Evolutionary conservation across 176 grass and related monocot genomes (phyloP), one percentile per base, ranked within the genome.

Genomic region (Carex myosuroides): DNA sequence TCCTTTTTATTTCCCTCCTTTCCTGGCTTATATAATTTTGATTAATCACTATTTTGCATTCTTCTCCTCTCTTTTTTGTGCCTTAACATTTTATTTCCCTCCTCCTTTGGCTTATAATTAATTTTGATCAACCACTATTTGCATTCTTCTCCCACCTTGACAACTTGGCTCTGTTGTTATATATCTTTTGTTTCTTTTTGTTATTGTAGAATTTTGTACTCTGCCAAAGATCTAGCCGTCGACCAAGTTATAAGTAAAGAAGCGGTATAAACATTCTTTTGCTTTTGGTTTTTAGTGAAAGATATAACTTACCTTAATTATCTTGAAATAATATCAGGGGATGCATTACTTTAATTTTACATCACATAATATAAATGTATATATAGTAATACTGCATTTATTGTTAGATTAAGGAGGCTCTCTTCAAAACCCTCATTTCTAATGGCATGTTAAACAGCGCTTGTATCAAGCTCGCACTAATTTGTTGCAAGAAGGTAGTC

Each of bases 361-460:
- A 44, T 9, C 0, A 8, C 42, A 44, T 44, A 44, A 74, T 10
- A 26, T 0, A 50, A 52, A 74, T 6, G 61, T 26, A 3, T 64
- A 68, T 6, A 13, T 71, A 67, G 4, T 46, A 44, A 73, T 22
- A 50, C 3, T 74, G n/a, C 20, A 29, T 53, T 74, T 24, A 50
- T 74, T 74, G 42, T 75, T 87, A 97, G 92, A 92, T 97, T 85
- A 97, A 92, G 83, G 90, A 92, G 53, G 90, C 92, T 53, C 91
- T 97, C 54, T 97, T 92, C 86, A 94, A 84, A 82, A 94, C 94
- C 76, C 87, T 94, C 33, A 89, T 88, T 62, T 86, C 87, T 44
- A 97, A 97, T 90, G 94, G 94, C 42, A 90, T 97, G 94, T 88
- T 90, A 63, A 79, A 92, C 70, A 92, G 90, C 86, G 88, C 92